phyloP scores from a whole-genome alignment of 1,284 basidiomycete species.

The Boletus calvinii region DNA sequence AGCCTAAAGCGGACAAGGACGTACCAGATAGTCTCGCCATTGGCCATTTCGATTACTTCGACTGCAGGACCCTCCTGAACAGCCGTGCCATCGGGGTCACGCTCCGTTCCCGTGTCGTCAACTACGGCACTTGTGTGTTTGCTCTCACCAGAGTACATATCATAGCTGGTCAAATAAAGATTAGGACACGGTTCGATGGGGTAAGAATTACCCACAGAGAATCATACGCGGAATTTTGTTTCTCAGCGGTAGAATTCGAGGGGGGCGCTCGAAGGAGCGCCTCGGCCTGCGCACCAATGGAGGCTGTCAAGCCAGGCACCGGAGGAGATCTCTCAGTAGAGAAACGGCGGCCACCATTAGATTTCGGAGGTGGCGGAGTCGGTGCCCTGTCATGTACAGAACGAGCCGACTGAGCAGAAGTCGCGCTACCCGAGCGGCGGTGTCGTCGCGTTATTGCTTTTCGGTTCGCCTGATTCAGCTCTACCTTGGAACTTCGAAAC shows the following conservation, averaged over 20 bases:
- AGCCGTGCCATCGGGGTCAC: conserved; percentile 26
- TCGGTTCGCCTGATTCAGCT: conserved; percentile 51
- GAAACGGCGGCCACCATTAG: conserved; percentile 55
- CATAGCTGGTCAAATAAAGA: conserved; percentile 53
- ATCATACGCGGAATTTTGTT: conserved; percentile 68
- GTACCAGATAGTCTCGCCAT: conserved; percentile 80
- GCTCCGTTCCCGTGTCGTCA: conserved; percentile 28
- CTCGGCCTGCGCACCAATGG: conserved; percentile 48
- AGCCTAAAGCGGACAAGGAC: conserved; percentile 23
- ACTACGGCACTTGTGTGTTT: conserved; percentile 30
- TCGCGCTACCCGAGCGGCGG: conserved; percentile 58
- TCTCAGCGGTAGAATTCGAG: conserved; percentile 49
- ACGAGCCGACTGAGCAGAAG: conserved; percentile 50
- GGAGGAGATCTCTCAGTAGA: conserved; percentile 66
- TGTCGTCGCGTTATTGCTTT: conserved; percentile 51
- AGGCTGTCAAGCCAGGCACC: conserved; percentile 61
- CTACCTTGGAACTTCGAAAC: conserved; percentile 49
- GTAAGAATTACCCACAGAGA: conserved; percentile 57
- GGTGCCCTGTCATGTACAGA: conserved; percentile 79
- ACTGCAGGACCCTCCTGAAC: conserved; percentile 61
- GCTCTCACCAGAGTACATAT: conserved; percentile 71
- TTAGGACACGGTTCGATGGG: conserved; percentile 13
- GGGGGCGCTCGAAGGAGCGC: conserved; percentile 42
- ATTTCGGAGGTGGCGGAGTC: conserved; percentile 74
- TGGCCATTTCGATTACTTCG: conserved; percentile 76